Conservation (phyloP, 169 alveolate genomes). For the Plasmodium gallinaceum region DNA sequence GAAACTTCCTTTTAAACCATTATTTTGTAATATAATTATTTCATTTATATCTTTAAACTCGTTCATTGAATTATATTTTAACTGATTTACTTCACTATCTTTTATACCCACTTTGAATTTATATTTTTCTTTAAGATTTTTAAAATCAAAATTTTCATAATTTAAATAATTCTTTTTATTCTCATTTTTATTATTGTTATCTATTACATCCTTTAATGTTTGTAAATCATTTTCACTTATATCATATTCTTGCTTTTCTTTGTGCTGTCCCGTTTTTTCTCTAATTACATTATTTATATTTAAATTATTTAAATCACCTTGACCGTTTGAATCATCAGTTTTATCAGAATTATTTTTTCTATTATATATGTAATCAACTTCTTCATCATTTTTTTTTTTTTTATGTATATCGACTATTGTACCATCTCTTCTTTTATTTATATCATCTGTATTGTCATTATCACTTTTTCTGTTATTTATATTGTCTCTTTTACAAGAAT, state of each 20-base stretch:
- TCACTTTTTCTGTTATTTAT: background rate
- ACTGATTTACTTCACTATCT: constrained; percentile 41
- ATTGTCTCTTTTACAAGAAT: background rate
- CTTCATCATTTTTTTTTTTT: background rate
- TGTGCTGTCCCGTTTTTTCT: too few relatives aligned
- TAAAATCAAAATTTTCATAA: constrained; percentile 11
- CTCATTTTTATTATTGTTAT: too few relatives aligned
- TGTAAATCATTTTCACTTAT: too few relatives aligned
- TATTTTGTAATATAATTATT: constrained; percentile 27
- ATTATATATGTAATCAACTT: background rate
- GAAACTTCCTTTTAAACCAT: constrained; percentile 15
- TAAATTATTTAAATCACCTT: too few relatives aligned
- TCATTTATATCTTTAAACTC: constrained; percentile 49
- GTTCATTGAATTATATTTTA: constrained; percentile 35
- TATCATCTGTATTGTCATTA: background rate
- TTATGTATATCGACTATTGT: background rate
- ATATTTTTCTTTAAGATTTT: constrained; percentile 31
- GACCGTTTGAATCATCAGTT: too few relatives aligned
- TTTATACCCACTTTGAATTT: constrained; percentile 50
- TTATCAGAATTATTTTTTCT: too few relatives aligned
- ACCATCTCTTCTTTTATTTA: background rate
- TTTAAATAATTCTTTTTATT: background rate
- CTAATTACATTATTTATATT: too few relatives aligned
- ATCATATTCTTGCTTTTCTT: too few relatives aligned
- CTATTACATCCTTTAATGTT: too few relatives aligned